Percentiles rank a stretch among this genome's conserved stretches.
These are phyloP conservation scores for Rosa persica DNA, from an alignment of 306 rosid genomes.

Conservation along the genomic window DNA sequence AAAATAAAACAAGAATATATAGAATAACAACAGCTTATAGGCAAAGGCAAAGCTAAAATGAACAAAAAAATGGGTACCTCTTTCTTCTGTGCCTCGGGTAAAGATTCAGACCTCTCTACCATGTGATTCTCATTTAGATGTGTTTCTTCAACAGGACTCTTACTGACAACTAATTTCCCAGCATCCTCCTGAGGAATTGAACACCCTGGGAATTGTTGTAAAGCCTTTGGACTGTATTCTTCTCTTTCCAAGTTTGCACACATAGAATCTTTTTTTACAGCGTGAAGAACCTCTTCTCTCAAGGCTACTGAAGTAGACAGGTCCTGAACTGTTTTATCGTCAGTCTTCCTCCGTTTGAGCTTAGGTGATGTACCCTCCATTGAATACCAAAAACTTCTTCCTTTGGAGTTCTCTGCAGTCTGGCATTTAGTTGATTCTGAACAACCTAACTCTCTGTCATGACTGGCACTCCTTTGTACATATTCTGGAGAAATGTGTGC, in stretches of 20 bases:
- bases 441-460: conserved; percentile 26
- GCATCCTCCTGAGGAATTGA: conserved; percentile 33
- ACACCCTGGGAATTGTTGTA: conserved; percentile 36
- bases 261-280: conserved; percentile 23
- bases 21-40: not conserved
- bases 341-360: conserved; percentile 56
- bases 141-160: conserved; percentile 31
- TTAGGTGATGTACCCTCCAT: conserved; percentile 42
- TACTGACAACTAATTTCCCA: conserved; percentile 16
- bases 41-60: not conserved
- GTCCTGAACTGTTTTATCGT: conserved; percentile 20
- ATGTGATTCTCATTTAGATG: conserved; percentile 29
- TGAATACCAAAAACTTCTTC: conserved; percentile 29
- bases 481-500: conserved; percentile 36
- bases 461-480: conserved; percentile 20
- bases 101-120: conserved; percentile 35
- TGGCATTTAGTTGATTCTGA: conserved; percentile 30
- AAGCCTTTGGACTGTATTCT: conserved; percentile 34
- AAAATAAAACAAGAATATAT: not conserved
- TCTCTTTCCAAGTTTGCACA: conserved; percentile 31
- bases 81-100: conserved; percentile 35
- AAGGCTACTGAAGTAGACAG: conserved; percentile 33
- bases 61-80: conserved; percentile 53
- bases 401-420: conserved; percentile 26
- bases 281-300: conserved; percentile 35